Conservation (phyloP, 352 stramenopile species). For the Pythium inflatum region DNA sequence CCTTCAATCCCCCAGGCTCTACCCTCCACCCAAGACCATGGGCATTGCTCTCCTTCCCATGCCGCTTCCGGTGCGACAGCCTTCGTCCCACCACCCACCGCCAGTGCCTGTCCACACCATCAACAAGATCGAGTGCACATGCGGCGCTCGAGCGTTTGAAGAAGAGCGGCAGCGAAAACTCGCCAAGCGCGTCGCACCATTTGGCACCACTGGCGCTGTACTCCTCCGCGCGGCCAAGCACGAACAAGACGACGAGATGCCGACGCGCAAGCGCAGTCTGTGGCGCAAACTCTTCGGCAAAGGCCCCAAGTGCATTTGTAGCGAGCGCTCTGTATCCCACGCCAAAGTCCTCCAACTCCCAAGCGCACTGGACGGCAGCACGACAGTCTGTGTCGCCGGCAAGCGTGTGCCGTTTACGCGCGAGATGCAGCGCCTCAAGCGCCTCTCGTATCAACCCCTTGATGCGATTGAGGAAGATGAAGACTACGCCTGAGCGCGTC, state of each 20-base stretch:
- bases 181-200: constrained; percentile 10
- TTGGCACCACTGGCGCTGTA: constrained; percentile 9
- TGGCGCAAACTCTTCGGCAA: constrained; percentile 62
- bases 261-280: constrained; percentile 49
- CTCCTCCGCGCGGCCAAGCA: constrained; percentile 11
- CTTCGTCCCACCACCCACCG: not conserved
- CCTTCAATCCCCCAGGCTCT: too few species aligned
- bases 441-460: constrained; percentile 46
- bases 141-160: constrained; percentile 42
- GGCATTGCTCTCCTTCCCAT: not conserved
- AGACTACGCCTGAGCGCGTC: not conserved
- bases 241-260: constrained; percentile 7
- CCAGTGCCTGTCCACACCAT: not conserved
- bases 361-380: constrained; percentile 47
- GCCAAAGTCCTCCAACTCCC: constrained; percentile 44
- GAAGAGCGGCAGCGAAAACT: constrained; percentile 11
- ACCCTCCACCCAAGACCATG: not conserved
- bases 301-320: constrained; percentile 60
- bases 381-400: constrained; percentile 49
- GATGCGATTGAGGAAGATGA: constrained; percentile 45
- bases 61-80: not conserved
- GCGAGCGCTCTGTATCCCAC: constrained; percentile 33
- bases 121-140: constrained; percentile 39
- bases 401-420: constrained; percentile 58
- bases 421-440: constrained; percentile 53